Evolutionary conservation across 2,329 filamentous ascomycete species (phyloP).

Genomic region (Fusarium chuoi): DNA sequence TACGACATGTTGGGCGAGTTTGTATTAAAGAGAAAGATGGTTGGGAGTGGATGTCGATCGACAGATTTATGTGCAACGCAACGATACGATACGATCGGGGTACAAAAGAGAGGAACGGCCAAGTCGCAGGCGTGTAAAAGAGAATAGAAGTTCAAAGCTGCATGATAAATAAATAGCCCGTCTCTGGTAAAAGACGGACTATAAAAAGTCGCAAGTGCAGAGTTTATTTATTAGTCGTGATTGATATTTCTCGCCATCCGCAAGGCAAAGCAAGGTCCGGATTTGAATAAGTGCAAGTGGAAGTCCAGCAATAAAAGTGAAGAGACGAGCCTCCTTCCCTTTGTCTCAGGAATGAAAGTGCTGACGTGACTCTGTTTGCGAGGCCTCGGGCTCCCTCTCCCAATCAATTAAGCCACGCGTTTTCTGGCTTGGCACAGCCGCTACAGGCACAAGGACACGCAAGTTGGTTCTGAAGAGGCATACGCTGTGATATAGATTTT

Average conservation of each 20-base stretch:
- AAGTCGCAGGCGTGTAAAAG: slow-evolving; percentile 21
- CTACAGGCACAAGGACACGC: slow-evolving; percentile 10
- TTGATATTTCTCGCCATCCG: slow-evolving; percentile 9
- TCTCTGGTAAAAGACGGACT: slow-evolving; percentile 3
- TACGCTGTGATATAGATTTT: not conserved
- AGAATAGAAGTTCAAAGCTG: slow-evolving; percentile 21
- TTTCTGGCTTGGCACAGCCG: slow-evolving; percentile 35
- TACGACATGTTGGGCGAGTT: slow-evolving; percentile 71
- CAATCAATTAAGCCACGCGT: slow-evolving; percentile 37
- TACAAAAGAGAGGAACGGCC: slow-evolving; percentile 30
- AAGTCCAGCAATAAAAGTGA: not conserved
- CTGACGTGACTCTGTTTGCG: slow-evolving; percentile 37
- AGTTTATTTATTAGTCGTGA: slow-evolving; percentile 6
- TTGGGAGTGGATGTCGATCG: slow-evolving; percentile 3
- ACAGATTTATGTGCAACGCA: not conserved
- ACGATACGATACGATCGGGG: not conserved
- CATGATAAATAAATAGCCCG: slow-evolving; percentile 27
- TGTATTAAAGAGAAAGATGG: not conserved
- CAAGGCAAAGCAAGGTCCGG: slow-evolving; percentile 9
- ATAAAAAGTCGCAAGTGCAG: slow-evolving; percentile 1
- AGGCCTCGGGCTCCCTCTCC: slow-evolving; percentile 26
- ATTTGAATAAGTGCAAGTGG: slow-evolving; percentile 29
- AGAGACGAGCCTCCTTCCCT: slow-evolving; percentile 8
- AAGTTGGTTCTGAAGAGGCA: not conserved
- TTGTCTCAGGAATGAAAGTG: slow-evolving; percentile 36